A percentile compares a stretch with the other conserved stretches of the same genome.
phyloP scores from a whole-genome alignment of 257 asterid species.

The Craterostigma plantagineum region DNA sequence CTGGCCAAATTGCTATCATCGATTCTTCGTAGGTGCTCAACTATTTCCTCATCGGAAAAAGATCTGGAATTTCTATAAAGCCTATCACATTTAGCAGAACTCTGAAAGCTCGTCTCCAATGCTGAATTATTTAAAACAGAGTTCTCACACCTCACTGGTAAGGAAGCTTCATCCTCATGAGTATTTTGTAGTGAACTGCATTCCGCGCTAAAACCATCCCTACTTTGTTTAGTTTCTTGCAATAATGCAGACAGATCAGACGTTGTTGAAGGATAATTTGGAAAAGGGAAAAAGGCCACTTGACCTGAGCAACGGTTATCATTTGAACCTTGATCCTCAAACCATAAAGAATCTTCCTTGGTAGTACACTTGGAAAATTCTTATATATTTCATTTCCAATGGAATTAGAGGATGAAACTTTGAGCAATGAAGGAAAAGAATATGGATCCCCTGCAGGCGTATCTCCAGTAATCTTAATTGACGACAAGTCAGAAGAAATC shows the following conservation, averaged over 20 bases:
- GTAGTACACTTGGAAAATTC: conserved; percentile 13
- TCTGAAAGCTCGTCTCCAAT: conserved; percentile 68
- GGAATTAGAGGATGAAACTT: conserved; percentile 7
- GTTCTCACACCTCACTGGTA: conserved; percentile 43
- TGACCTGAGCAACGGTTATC: conserved; percentile 22
- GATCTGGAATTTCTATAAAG: conserved; percentile 64
- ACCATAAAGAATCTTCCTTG: conserved; percentile 21
- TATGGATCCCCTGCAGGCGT: conserved; percentile 10
- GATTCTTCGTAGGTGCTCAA: conserved; percentile 78
- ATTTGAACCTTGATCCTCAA: conserved; percentile 20
- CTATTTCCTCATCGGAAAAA: conserved; percentile 91
- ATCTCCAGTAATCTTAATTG: conserved; percentile 14
- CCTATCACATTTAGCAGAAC: conserved; percentile 64
- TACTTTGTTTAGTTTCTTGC: conserved; percentile 24
- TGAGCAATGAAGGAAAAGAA: conserved; percentile 11
- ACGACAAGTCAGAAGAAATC: conserved; percentile 16
- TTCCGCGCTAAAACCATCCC: conserved; percentile 25
- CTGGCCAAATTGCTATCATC: conserved; percentile 31
- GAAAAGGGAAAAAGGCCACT: conserved; percentile 17
- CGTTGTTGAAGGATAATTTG: conserved; percentile 23
- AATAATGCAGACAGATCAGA: conserved; percentile 20
- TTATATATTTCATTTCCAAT: conserved; percentile 7
- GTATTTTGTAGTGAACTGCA: conserved; percentile 24
- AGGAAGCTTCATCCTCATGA: conserved; percentile 37
- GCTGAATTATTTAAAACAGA: conserved; percentile 36